Percentiles rank a stretch among this genome's conserved stretches.
Evolutionary conservation across 768 basidiomycete genomes (phyloP).

Genomic region (Rhodotorula graminis): DNA sequence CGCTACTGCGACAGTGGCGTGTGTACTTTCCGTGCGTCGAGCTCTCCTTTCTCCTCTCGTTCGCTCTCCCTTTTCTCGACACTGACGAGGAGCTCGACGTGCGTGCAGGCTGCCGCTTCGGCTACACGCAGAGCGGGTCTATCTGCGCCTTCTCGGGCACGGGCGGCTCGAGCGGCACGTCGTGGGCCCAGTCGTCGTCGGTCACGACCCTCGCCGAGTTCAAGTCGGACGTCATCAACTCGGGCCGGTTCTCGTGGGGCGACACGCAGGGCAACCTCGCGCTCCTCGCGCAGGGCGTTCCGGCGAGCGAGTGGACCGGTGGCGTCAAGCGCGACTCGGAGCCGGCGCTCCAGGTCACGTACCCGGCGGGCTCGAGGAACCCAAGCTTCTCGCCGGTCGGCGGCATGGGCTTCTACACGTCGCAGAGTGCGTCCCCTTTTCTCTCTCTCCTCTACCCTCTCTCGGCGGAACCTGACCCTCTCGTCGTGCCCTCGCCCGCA

Average conservation of each 20-base stretch:
- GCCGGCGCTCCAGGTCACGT: conserved; percentile 37
- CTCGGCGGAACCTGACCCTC: too few relatives aligned
- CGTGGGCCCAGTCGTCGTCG: conserved; percentile 10
- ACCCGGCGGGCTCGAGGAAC: conserved; percentile 35
- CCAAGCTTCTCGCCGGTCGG: conserved; percentile 30
- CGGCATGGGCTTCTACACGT: conserved; percentile 41
- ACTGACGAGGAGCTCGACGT: too few relatives aligned
- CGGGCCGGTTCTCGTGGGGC: conserved; percentile 30
- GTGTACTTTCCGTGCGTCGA: background rate
- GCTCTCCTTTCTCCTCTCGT: background rate
- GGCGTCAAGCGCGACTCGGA: conserved; percentile 8
- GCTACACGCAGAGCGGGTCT: background rate
- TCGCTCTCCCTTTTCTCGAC: background rate
- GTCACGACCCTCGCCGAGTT: conserved; percentile 22
- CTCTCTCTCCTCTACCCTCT: background rate
- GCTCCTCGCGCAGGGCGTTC: conserved; percentile 10
- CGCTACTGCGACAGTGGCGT: background rate
- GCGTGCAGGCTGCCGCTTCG: background rate
- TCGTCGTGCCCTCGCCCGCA: background rate
- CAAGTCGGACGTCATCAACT: conserved; percentile 18
- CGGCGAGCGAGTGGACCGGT: conserved; percentile 9
- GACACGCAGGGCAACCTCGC: conserved; percentile 5
- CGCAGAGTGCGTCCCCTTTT: conserved; percentile 34
- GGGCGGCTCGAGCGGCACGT: background rate
- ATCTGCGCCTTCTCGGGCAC: conserved; percentile 1